Percentiles rank a stretch among this genome's conserved stretches.
Evolutionary conservation across 768 basidiomycete species (phyloP).

Genomic region (Pulveroboletus sp.): DNA sequence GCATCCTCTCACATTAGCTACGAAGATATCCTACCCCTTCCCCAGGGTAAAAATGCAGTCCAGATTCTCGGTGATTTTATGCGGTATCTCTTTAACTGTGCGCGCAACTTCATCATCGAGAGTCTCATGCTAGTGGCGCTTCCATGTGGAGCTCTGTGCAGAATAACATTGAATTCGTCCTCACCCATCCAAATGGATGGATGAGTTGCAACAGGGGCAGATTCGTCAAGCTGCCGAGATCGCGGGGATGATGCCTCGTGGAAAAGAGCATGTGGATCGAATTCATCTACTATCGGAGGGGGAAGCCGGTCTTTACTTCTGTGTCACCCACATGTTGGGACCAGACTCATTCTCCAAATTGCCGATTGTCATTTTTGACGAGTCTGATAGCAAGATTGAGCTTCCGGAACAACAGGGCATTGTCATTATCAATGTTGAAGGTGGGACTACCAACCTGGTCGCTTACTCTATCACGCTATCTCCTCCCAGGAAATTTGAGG

Average conservation of each 20-base stretch:
- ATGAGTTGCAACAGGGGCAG: constrained; percentile 26
- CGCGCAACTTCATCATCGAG: constrained; percentile 21
- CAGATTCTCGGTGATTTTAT: constrained; percentile 26
- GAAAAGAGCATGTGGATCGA: constrained; percentile 7
- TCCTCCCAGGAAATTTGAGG: constrained; percentile 25
- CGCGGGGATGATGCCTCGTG: constrained; percentile 20
- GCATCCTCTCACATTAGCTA: constrained; percentile 20
- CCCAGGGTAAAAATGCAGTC: constrained; percentile 14
- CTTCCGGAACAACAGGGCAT: constrained; percentile 31
- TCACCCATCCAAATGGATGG: constrained; percentile 33
- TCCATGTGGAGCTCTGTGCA: constrained; percentile 22
- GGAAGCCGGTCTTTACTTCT: constrained; percentile 31
- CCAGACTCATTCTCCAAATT: constrained; percentile 21
- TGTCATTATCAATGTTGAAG: constrained; percentile 43
- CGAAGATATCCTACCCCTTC: constrained; percentile 23
- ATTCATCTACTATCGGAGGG: constrained; percentile 26
- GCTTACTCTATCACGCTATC: constrained; percentile 28
- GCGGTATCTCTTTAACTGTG: constrained; percentile 24
- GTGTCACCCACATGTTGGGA: constrained; percentile 39
- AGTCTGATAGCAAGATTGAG: not conserved
- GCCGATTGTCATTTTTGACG: not conserved
- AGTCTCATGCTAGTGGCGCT: constrained; percentile 25
- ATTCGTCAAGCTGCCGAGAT: constrained; percentile 23
- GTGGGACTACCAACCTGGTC: constrained; percentile 38
- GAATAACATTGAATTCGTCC: constrained; percentile 19